Base-by-base conservation (phyloP, 768 basidiomycete species). In the Phlebiopsis gigantea region DNA sequence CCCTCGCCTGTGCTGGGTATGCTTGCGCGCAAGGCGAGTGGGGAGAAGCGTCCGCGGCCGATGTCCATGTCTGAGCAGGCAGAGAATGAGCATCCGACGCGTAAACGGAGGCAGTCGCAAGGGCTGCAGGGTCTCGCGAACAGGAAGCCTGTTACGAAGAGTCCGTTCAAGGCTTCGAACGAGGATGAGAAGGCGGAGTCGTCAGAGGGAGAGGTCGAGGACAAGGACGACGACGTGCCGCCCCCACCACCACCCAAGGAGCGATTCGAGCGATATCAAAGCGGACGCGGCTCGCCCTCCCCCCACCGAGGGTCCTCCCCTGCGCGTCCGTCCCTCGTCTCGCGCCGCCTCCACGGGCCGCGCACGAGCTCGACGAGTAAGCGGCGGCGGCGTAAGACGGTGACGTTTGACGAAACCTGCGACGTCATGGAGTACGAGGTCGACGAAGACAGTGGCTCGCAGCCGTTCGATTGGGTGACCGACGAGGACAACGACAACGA, bases 361-460 rank as follows among this genome's bases (percentile, higher is more conserved):
- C 34, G 79, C 88, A 39, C 34, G 2, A 84, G 83, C 0, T 79
- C 90, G 17, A 85, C 88, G 25, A 86, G 84, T 1, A 82, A 81
- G 61, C 80, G 88, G 31, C 77, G 90, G 61, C 56, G 63, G 19
- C 70, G 87, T 59, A 93, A 91, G 68, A 91, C 82, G 0, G 92
- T 94, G 25, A 88, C 82, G 1, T 94, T 88, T 57, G 79, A 86
- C 66, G 86, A 89, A 60, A 78, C 82, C 10, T 89, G 87, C 61
- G 90, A 93, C 59, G 90, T 94, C 10, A 69, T 92, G 28, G 90
- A 92, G 65, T 91, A 90, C 66, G 85, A 89, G 56, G 72, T 78
- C 19, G 87, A 81, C 12, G 79, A 88, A 46, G 73, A 77, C 21
- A 59, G 53, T 46, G 49, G 49, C 28, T 46, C 75, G 51, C 74